Percentiles rank a stretch among this genome's conserved stretches.
These are phyloP conservation scores for Veloboletus limbatus DNA, from an alignment of 1,284 basidiomycete genomes.

Conservation along the genomic window DNA sequence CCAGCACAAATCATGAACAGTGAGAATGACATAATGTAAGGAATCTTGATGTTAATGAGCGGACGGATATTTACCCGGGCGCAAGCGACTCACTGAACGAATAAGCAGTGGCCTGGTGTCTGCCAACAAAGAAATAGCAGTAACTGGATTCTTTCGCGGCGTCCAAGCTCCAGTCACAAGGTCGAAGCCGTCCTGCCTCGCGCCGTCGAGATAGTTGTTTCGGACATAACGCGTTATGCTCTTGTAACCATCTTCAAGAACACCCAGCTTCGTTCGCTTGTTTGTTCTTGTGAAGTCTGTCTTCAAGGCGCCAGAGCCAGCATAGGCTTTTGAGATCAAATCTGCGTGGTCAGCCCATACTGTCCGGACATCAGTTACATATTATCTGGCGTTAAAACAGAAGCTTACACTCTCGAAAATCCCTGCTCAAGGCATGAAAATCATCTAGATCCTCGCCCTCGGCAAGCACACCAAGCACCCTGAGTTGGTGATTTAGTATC, in stretches of 20 bases:
- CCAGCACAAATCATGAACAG: constrained; percentile 86
- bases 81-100: constrained; percentile 63
- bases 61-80: background rate
- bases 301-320: constrained; percentile 94
- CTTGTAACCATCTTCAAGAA: constrained; percentile 87
- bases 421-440: constrained; percentile 73
- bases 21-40: constrained; percentile 79
- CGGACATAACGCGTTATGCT: constrained; percentile 86
- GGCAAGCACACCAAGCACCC: constrained; percentile 66
- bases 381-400: constrained; percentile 2
- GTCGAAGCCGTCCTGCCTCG: constrained; percentile 91
- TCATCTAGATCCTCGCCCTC: constrained; percentile 72
- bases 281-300: constrained; percentile 97
- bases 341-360: constrained; percentile 99
- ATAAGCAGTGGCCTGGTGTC: constrained; percentile 80
- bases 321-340: constrained; percentile 87
- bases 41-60: constrained; percentile 56
- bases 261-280: constrained; percentile 78
- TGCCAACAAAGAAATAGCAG: constrained; percentile 63
- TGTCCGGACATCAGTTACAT: constrained; percentile 32
- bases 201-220: constrained; percentile 98
- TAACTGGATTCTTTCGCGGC: constrained; percentile 68
- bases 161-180: constrained; percentile 91
- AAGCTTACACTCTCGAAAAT: constrained; percentile 84
- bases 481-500: constrained; percentile 80